Evolutionary conservation across 1,139 yeast genomes (phyloP).

Genomic region (Hyphopichia burtonii): DNA sequence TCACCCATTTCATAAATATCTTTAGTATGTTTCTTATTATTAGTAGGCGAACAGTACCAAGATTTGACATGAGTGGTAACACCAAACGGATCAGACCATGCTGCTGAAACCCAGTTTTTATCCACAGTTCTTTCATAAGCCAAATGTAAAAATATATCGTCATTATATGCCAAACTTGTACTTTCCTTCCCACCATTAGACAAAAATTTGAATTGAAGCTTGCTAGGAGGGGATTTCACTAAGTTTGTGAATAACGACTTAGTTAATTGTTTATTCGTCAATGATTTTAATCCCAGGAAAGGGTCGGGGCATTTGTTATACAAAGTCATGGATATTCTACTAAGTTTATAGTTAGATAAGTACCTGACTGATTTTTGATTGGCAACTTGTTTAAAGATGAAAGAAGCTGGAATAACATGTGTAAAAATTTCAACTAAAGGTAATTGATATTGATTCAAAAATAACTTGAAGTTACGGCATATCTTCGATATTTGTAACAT

Average conservation of each 20-base stretch:
- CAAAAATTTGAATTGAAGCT: constrained; percentile 52
- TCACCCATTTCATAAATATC: constrained; percentile 29
- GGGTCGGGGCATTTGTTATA: constrained; percentile 58
- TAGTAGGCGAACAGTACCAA: constrained; percentile 52
- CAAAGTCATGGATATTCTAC: constrained; percentile 56
- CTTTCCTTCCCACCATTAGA: constrained; percentile 22
- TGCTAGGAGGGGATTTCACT: constrained; percentile 46
- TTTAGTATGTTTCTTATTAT: constrained; percentile 8
- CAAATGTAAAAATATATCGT: constrained; percentile 78
- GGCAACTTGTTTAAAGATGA: constrained; percentile 35
- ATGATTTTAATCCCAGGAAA: constrained; percentile 4
- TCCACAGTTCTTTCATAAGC: constrained; percentile 84
- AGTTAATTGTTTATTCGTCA: constrained; percentile 10
- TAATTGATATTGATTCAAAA: constrained; percentile 36
- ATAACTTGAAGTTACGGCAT: constrained; percentile 47
- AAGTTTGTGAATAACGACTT: constrained; percentile 37
- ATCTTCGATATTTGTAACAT: constrained; percentile 47
- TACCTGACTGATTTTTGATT: constrained; percentile 44
- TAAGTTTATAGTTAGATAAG: constrained; percentile 47
- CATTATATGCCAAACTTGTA: constrained; percentile 27
- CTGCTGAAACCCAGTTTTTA: constrained; percentile 79
- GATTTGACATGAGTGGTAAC: constrained; percentile 60
- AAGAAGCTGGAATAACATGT: constrained; percentile 57
- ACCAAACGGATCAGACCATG: constrained; percentile 90
- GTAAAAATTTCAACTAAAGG: constrained; percentile 49